Evolutionary conservation across 1,284 basidiomycete species (phyloP).

Genomic region (Mixia osmundae): DNA sequence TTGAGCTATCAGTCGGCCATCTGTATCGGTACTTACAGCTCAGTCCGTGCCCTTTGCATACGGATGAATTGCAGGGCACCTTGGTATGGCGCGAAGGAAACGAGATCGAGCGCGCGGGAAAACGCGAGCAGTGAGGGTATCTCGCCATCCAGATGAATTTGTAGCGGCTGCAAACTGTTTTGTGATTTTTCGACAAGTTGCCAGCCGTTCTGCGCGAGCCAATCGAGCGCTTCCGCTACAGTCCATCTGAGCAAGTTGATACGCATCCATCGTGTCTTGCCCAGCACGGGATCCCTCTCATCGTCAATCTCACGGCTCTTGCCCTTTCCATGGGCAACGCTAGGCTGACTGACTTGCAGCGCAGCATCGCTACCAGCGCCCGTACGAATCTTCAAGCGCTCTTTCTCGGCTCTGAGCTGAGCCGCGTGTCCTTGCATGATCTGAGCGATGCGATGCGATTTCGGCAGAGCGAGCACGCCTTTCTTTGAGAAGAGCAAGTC

Average conservation of each 20-base stretch:
- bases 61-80: no score
- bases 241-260: slow-evolving; percentile 54
- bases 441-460: slow-evolving; percentile 15
- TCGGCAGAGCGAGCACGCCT: slow-evolving; percentile 18
- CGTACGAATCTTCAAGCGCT: slow-evolving; percentile 13
- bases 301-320: slow-evolving; percentile 8
- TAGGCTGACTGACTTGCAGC: slow-evolving; percentile 15
- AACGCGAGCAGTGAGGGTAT: slow-evolving; percentile 36
- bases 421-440: background rate
- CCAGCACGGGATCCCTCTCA: slow-evolving; percentile 10
- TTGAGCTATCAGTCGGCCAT: slow-evolving; percentile 72
- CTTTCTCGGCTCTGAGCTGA: slow-evolving; percentile 15
- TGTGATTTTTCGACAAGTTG: slow-evolving; percentile 9
- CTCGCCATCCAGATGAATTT: slow-evolving; percentile 47
- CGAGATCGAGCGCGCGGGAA: slow-evolving; percentile 64
- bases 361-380: slow-evolving; percentile 10
- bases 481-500: slow-evolving; percentile 56
- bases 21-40: no score
- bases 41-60: no score
- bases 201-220: slow-evolving; percentile 16
- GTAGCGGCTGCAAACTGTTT: slow-evolving; percentile 18
- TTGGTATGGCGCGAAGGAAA: slow-evolving; percentile 43
- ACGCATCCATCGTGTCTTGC: slow-evolving; percentile 29
- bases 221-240: slow-evolving; percentile 32
- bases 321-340: slow-evolving; percentile 11